Percentiles rank a stretch among this genome's conserved stretches.
Evolutionary conservation across 345 rosid genomes (phyloP).

Genomic region (Euphorbia lathyris): DNA sequence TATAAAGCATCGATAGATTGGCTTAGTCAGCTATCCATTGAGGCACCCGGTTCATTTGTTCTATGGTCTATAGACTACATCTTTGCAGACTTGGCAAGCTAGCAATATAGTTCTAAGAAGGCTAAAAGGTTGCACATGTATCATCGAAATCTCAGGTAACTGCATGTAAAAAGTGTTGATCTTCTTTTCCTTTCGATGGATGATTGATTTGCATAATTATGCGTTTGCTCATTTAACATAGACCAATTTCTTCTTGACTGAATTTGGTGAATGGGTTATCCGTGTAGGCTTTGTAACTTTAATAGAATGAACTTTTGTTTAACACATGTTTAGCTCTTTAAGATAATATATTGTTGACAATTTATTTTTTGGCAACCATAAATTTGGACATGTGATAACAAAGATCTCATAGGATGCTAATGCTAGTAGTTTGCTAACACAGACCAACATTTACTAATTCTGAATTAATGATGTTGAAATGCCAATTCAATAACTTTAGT

Average conservation of each 20-base stretch:
- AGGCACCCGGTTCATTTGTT: slow-evolving; percentile 55
- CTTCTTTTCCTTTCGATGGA: not conserved
- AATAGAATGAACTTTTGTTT: not conserved
- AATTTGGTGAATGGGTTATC: not conserved
- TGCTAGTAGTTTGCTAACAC: not conserved
- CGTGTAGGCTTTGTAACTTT: not conserved
- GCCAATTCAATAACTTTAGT: too few relatives aligned
- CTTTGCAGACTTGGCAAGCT: slow-evolving; percentile 51
- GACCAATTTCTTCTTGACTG: not conserved
- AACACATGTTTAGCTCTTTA: not conserved
- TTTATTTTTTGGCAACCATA: not conserved
- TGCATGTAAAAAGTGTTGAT: not conserved
- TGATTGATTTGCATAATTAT: not conserved
- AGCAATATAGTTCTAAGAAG: slow-evolving; percentile 45
- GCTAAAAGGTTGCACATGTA: slow-evolving; percentile 45
- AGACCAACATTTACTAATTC: not conserved
- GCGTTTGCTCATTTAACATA: not conserved
- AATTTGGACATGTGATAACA: not conserved
- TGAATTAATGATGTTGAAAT: too few relatives aligned
- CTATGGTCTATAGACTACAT: slow-evolving; percentile 65
- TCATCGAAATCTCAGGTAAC: slow-evolving; percentile 58
- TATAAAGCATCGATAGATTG: slow-evolving; percentile 69
- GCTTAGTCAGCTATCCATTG: slow-evolving; percentile 57
- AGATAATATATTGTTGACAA: not conserved
- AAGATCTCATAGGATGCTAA: not conserved